Percentiles rank a stretch among this genome's conserved stretches.
Evolutionary conservation across 2,329 filamentous ascomycete genomes (phyloP).

Genomic region (Coleophoma cylindrospora): DNA sequence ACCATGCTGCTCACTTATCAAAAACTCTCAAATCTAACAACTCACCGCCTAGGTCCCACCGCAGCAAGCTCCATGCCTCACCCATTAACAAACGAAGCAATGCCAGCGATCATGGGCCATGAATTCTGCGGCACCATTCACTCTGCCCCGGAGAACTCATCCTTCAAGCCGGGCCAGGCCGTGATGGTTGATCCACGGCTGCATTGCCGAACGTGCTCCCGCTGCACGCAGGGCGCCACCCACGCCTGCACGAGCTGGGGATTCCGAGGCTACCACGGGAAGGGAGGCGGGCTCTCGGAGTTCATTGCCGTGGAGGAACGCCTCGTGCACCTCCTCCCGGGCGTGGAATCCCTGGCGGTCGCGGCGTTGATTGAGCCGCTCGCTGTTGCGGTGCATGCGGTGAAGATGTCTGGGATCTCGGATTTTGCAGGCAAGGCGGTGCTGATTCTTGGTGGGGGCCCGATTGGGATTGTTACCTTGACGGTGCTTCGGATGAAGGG

Average conservation of each 20-base stretch:
- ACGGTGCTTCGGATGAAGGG: slow-evolving; percentile 1
- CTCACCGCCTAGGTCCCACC: too few relatives aligned
- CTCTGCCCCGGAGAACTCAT: not conserved
- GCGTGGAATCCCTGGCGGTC: not conserved
- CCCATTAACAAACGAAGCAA: not conserved
- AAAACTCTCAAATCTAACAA: too few relatives aligned
- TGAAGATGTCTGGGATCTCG: not conserved
- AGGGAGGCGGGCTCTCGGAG: slow-evolving; percentile 1
- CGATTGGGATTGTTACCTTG: slow-evolving; percentile 2
- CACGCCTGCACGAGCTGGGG: not conserved
- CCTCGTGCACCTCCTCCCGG: not conserved
- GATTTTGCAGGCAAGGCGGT: not conserved
- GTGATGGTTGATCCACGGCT: not conserved
- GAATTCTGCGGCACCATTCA: not conserved
- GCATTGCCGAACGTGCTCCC: not conserved
- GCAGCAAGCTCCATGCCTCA: not conserved
- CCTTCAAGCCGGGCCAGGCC: not conserved
- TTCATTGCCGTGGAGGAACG: not conserved
- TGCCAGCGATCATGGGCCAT: not conserved
- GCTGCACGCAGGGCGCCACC: not conserved
- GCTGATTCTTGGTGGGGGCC: slow-evolving; percentile 3
- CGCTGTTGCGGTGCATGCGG: not conserved
- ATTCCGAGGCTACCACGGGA: not conserved
- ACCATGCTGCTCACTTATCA: too few relatives aligned
- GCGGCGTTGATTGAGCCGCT: slow-evolving; percentile 3